Conservation (phyloP, 108 stramenopile species). For the Nitzschia inconspicua region DNA sequence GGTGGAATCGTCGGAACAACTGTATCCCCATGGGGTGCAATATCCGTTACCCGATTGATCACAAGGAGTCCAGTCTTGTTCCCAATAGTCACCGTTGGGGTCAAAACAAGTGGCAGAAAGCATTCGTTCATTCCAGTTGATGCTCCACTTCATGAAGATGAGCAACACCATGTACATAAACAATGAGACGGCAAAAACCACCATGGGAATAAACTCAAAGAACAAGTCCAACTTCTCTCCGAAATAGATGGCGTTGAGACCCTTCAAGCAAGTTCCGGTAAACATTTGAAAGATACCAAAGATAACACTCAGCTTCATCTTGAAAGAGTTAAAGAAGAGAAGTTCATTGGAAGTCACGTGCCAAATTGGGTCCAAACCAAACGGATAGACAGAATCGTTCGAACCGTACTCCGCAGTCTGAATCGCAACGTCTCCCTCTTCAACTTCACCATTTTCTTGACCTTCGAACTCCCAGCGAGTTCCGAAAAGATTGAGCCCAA, state of each 20-base stretch:
- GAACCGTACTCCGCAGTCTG: conserved; percentile 68
- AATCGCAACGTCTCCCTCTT: conserved; percentile 65
- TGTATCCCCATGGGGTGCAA: conserved; percentile 85
- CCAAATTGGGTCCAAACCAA: conserved; percentile 98
- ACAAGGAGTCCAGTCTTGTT: conserved; percentile 72
- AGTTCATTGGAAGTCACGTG: conserved; percentile 94
- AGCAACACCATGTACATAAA: conserved; percentile 98
- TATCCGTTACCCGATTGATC: conserved; percentile 43
- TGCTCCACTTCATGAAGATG: conserved; percentile 98
- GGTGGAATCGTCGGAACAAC: conserved; percentile 56
- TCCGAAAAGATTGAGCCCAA: conserved; percentile 92
- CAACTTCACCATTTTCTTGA: conserved; percentile 52
- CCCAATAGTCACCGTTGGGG: conserved; percentile 63
- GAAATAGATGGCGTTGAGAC: conserved; percentile 92
- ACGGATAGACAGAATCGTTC: conserved; percentile 88
- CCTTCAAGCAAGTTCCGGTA: conserved; percentile 90
- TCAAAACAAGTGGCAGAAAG: conserved; percentile 89
- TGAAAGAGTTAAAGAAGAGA: conserved; percentile 98
- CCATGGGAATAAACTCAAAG: conserved; percentile 97
- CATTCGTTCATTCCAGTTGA: conserved; percentile 97
- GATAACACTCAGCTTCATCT: conserved; percentile 99
- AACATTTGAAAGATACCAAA: conserved; percentile 99
- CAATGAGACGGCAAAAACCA: conserved; percentile 87
- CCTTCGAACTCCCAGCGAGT: conserved; percentile 80
- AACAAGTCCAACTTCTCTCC: conserved; percentile 85